A percentile compares a stretch with the other conserved stretches of the same genome.
Evolutionary conservation across 495 filamentous ascomycete species (phyloP).

Genomic region (Talaromyces stipitatus): DNA sequence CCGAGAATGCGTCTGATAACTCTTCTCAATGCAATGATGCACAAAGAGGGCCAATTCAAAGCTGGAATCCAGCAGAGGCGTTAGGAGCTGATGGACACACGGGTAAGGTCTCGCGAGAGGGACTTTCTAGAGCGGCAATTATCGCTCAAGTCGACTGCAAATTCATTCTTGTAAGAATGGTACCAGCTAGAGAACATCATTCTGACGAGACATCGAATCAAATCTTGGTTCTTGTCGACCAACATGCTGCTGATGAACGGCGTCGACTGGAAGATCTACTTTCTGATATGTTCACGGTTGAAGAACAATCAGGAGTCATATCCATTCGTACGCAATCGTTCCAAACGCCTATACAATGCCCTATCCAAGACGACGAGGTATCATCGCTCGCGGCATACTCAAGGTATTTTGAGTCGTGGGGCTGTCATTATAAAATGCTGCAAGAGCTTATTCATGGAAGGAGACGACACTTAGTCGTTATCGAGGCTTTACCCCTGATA

Average conservation of each 20-base stretch:
- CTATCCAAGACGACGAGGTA: slow-evolving; percentile 50
- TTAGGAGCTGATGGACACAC: background rate
- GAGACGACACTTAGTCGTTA: slow-evolving; percentile 26
- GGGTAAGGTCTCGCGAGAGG: slow-evolving; percentile 58
- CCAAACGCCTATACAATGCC: slow-evolving; percentile 45
- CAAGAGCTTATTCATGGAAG: slow-evolving; percentile 1
- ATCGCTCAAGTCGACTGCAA: slow-evolving; percentile 84
- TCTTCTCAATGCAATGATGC: background rate
- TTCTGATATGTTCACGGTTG: slow-evolving; percentile 31
- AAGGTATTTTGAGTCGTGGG: slow-evolving; percentile 60
- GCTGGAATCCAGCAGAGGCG: background rate
- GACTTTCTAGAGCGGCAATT: slow-evolving; percentile 54
- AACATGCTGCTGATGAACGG: slow-evolving; percentile 91
- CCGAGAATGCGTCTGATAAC: slow-evolving; percentile 2
- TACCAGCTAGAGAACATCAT: slow-evolving; percentile 3
- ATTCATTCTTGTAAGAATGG: slow-evolving; percentile 68
- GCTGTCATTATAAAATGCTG: slow-evolving; percentile 51
- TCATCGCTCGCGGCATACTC: slow-evolving; percentile 45
- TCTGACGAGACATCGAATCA: background rate
- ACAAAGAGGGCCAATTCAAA: background rate
- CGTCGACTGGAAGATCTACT: slow-evolving; percentile 70
- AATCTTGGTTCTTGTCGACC: slow-evolving; percentile 71
- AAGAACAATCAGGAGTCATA: slow-evolving; percentile 10
- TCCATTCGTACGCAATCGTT: slow-evolving; percentile 27
- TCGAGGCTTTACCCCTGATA: slow-evolving; percentile 54